phyloP scores from a whole-genome alignment of 768 basidiomycete species.

The Suillus bovinus region DNA sequence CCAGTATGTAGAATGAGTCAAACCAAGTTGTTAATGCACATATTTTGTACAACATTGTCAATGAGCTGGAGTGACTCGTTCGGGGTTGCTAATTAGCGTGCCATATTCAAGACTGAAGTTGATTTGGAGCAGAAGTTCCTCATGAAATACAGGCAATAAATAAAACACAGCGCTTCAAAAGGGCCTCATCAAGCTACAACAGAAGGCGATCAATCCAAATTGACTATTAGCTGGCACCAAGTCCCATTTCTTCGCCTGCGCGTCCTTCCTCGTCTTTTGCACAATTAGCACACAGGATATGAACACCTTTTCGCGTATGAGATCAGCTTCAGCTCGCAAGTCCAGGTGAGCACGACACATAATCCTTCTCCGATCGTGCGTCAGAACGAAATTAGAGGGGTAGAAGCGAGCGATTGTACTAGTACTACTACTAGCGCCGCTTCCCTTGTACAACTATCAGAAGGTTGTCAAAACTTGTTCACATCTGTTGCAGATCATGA shows the following conservation, averaged over 20 bases:
- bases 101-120: no score
- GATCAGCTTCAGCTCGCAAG: slow-evolving; percentile 6
- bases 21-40: neutral
- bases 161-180: no score
- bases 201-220: no score
- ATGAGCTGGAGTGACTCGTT: neutral
- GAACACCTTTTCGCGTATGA: slow-evolving; percentile 10
- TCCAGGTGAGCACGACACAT: neutral
- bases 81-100: no score
- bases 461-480: neutral
- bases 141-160: no score
- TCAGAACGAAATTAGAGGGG: neutral
- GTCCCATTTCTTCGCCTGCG: neutral
- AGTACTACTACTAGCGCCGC: neutral
- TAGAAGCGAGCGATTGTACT: neutral
- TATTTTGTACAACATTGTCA: neutral
- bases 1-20: neutral
- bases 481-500: neutral
- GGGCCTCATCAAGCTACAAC: no score
- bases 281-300: slow-evolving; percentile 6
- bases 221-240: neutral
- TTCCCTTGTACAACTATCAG: neutral
- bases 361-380: neutral
- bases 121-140: no score
- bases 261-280: slow-evolving; percentile 7